Evolutionary conservation across 805 yeast species (phyloP), one percentile per base, ranked within the genome.

Genomic region (Debaryomyces maramus): DNA sequence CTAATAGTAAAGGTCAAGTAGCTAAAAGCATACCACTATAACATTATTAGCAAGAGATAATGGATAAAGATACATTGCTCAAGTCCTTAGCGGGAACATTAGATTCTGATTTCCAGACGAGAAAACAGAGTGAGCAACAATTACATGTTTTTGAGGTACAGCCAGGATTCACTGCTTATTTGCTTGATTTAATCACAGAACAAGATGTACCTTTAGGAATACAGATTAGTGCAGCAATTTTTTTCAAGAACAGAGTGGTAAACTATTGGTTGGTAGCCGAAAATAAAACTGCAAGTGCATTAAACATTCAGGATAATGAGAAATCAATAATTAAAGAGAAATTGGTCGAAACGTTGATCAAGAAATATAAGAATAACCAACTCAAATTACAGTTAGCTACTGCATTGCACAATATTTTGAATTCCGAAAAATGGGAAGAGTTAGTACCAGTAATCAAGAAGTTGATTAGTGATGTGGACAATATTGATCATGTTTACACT

Each of bases 361-460:
- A 63, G 32, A 60, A 61, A 21, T 60, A 63, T 45, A 61, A 59
- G 40, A 61, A 56, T 42, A 49, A 48, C 23, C 63, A 57, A 45
- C 43, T 83, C 29, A 66, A 76, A 48, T 75, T 81, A 21, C 87
- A 81, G 55, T 60, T 83, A 36, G 61, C 81, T 13, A 76, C 78
- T 20, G 75, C 85, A 0, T 60, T 84, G 33, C 73, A 80, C 54
- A 70, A 66, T 31, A 78, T 83, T 7, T 57, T 83, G 43, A 61
- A 65, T 39, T 60, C 66, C 24, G 80, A 77, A 16, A 70, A 69
- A 41, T 70, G 75, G 75, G 67, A 63, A 14, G 69, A 63, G 39
- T 51, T 70, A 38, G 45, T 56, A 6, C 52, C 52, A 5, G 60
- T 64, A 20, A 63, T 63, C 42, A 52, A 73, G 85, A 55, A 49